phyloP scores from a whole-genome alignment of 805 yeast species.

The Kregervanrija delftensis region DNA sequence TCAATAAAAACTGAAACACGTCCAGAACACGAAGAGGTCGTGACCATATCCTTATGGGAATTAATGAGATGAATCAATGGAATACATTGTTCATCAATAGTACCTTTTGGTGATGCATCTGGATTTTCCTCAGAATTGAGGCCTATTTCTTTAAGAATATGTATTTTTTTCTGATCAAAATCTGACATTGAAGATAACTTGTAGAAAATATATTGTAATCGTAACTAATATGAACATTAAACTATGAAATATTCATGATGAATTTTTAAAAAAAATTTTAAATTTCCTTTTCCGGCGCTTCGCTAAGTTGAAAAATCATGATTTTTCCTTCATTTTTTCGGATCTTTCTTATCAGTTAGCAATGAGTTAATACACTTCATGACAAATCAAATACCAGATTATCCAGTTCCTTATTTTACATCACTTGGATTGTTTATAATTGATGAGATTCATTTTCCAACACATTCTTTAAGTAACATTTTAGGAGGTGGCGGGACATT shows the following conservation, averaged over 20 bases:
- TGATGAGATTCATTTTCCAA: slow-evolving; percentile 69
- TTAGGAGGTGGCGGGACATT: slow-evolving; percentile 91
- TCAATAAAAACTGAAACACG: slow-evolving; percentile 77
- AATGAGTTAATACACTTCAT: neutral
- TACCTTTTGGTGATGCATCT: slow-evolving; percentile 83
- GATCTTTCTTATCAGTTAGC: neutral
- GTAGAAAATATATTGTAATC: neutral
- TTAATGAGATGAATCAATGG: slow-evolving; percentile 71
- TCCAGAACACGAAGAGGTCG: slow-evolving; percentile 87
- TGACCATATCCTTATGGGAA: slow-evolving; percentile 57
- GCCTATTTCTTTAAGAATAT: slow-evolving; percentile 46
- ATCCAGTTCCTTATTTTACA: slow-evolving; percentile 31
- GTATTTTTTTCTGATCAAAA: slow-evolving; percentile 59
- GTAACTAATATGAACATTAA: neutral
- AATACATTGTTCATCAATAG: slow-evolving; percentile 66
- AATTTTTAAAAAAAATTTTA: neutral
- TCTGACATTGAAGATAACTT: slow-evolving; percentile 30
- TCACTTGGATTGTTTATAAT: slow-evolving; percentile 86
- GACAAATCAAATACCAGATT: slow-evolving; percentile 4
- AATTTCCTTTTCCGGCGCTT: slow-evolving; percentile 1
- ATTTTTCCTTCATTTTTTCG: no score
- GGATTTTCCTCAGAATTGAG: slow-evolving; percentile 35
- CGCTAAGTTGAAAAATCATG: neutral
- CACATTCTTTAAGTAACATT: slow-evolving; percentile 38
- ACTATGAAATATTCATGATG: neutral